These are phyloP conservation scores for Cryphonectria nitschkei DNA, from an alignment of 2,329 filamentous ascomycete genomes.

Conservation along the genomic window DNA sequence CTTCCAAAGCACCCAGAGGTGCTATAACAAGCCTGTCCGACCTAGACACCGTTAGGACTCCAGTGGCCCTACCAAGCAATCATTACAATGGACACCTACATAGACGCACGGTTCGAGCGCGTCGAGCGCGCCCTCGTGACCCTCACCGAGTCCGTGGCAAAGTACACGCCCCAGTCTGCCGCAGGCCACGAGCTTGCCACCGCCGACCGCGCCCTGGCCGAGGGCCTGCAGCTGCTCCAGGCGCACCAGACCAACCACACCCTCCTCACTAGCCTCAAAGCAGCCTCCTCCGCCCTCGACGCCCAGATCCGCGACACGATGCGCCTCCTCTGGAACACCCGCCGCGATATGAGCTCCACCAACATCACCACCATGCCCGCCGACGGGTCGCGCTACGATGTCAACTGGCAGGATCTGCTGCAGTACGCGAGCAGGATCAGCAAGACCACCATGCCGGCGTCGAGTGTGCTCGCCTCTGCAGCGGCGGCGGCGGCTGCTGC, in stretches of 20 bases:
- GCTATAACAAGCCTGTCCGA: not conserved
- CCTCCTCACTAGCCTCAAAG: conserved; percentile 70
- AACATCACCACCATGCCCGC: conserved; percentile 61
- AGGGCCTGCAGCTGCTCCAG: conserved; percentile 67
- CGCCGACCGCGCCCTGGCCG: conserved; percentile 70
- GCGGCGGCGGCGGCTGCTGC: not conserved
- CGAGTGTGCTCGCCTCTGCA: conserved; percentile 22
- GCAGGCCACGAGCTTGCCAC: conserved; percentile 70
- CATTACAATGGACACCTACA: conserved; percentile 60
- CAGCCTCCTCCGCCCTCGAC: conserved; percentile 68
- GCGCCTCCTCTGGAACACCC: conserved; percentile 69
- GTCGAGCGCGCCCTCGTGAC: conserved; percentile 68
- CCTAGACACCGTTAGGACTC: not conserved
- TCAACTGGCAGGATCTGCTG: conserved; percentile 75
- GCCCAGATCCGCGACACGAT: conserved; percentile 73
- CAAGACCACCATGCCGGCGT: conserved; percentile 74
- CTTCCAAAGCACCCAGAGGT: not conserved
- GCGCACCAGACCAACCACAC: conserved; percentile 75
- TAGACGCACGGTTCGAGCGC: conserved; percentile 67
- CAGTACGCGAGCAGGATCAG: conserved; percentile 79
- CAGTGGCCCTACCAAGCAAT: too few relatives aligned
- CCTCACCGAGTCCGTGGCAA: conserved; percentile 78
- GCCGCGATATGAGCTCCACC: conserved; percentile 71
- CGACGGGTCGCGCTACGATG: conserved; percentile 53
- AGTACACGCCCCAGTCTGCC: conserved; percentile 74